phyloP scores from a whole-genome alignment of 805 yeast species.

The Saccharomycopsis oosterbeekiorum region DNA sequence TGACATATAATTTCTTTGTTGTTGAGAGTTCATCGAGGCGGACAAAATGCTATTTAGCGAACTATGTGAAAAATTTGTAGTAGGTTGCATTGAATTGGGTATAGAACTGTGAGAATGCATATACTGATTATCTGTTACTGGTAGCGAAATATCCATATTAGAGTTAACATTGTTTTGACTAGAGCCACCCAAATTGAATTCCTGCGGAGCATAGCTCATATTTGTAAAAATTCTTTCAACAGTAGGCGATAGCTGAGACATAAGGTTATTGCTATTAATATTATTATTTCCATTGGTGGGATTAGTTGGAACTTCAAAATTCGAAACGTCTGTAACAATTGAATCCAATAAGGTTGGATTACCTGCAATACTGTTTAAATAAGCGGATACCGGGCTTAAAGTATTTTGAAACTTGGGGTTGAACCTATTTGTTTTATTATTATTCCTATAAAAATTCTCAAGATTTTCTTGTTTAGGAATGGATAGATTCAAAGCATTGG shows the following conservation, averaged over 20 bases:
- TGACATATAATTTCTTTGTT: neutral
- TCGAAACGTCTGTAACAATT: neutral
- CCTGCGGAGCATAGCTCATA: neutral
- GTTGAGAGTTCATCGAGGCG: neutral
- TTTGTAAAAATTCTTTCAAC: neutral
- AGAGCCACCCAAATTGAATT: neutral
- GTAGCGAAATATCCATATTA: neutral
- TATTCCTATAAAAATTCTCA: neutral
- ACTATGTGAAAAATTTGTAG: neutral
- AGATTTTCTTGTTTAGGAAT: neutral
- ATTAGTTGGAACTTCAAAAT: neutral
- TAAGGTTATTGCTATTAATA: neutral
- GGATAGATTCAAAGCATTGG: neutral
- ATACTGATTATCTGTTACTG: neutral
- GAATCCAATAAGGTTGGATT: neutral
- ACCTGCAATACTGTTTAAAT: neutral
- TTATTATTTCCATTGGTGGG: neutral
- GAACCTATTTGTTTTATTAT: neutral
- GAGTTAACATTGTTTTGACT: neutral
- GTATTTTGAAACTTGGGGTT: neutral
- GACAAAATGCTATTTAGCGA: neutral
- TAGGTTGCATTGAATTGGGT: neutral
- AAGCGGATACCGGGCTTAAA: neutral
- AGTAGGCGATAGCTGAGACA: neutral
- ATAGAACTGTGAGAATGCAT: neutral